Percentiles rank a stretch among this genome's conserved stretches.
phyloP scores from a whole-genome alignment of 495 filamentous ascomycete species.

The Penicillium subrubescens region DNA sequence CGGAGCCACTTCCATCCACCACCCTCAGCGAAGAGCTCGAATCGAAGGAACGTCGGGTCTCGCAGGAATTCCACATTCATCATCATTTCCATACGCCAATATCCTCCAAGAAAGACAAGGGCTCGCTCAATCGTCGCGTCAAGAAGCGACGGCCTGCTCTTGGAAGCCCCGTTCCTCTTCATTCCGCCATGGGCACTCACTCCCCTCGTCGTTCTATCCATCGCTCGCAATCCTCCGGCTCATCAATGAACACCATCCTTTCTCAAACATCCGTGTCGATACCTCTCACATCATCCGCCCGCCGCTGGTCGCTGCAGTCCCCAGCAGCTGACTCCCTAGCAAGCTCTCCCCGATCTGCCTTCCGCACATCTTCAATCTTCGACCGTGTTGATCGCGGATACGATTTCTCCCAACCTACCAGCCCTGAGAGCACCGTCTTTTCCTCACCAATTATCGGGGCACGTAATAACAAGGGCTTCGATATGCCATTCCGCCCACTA shows the following conservation, averaged over 20 bases:
- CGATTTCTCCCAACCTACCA: constrained; percentile 69
- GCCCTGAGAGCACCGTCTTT: constrained; percentile 70
- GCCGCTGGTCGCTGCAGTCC: constrained; percentile 69
- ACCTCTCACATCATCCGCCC: constrained; percentile 45
- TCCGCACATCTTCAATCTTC: constrained; percentile 74
- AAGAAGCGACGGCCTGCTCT: constrained; percentile 68
- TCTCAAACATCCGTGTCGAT: constrained; percentile 66
- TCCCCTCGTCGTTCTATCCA: constrained; percentile 46
- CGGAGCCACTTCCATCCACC: constrained; percentile 28
- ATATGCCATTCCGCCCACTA: constrained; percentile 54
- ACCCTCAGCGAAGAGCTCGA: constrained; percentile 73
- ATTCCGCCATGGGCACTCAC: constrained; percentile 51
- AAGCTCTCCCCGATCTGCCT: constrained; percentile 77
- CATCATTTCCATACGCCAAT: constrained; percentile 83
- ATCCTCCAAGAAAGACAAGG: constrained; percentile 52
- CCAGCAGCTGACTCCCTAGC: constrained; percentile 73
- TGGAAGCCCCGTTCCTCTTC: constrained; percentile 59
- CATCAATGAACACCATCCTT: constrained; percentile 58
- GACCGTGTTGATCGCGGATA: constrained; percentile 61
- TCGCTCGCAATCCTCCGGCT: constrained; percentile 45
- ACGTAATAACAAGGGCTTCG: constrained; percentile 55
- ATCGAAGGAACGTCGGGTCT: constrained; percentile 52
- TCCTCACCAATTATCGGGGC: constrained; percentile 44
- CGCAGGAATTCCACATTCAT: constrained; percentile 84
- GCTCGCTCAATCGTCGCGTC: constrained; percentile 52